Percentiles rank a stretch among this genome's conserved stretches.
These are phyloP conservation scores for Recurvomyces mirabilis DNA, from an alignment of 495 filamentous ascomycete genomes.

Conservation along the genomic window DNA sequence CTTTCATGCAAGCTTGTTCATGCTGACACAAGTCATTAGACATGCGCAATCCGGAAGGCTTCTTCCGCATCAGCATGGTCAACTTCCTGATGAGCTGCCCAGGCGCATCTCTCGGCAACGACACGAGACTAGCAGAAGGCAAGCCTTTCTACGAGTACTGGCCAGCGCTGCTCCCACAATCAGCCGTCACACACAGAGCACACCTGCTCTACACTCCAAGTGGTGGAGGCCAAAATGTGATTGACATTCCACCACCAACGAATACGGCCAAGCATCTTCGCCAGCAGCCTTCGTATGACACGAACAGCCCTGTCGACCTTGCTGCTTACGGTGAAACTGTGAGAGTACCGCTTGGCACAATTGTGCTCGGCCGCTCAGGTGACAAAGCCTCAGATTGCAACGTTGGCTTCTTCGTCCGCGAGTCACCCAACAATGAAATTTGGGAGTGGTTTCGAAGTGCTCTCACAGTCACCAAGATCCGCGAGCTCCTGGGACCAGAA, in stretches of 20 bases:
- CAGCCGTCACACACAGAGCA: slow-evolving; percentile 17
- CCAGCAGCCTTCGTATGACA: slow-evolving; percentile 22
- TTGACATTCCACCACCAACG: slow-evolving; percentile 14
- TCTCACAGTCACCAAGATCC: slow-evolving; percentile 26
- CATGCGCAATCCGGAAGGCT: slow-evolving; percentile 25
- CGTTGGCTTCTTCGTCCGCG: slow-evolving; percentile 24
- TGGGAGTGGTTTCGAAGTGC: slow-evolving; percentile 29
- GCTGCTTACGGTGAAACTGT: slow-evolving; percentile 18
- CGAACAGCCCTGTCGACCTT: slow-evolving; percentile 16
- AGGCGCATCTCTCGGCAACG: slow-evolving; percentile 10
- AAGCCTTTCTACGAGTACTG: slow-evolving; percentile 30
- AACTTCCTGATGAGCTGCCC: slow-evolving; percentile 22
- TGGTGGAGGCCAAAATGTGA: slow-evolving; percentile 2
- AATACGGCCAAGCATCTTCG: slow-evolving; percentile 17
- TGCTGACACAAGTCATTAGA: too few relatives aligned
- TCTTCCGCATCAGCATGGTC: slow-evolving; percentile 18
- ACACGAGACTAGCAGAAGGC: slow-evolving; percentile 25
- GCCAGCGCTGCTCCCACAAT: slow-evolving; percentile 23
- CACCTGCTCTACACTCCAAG: slow-evolving; percentile 14
- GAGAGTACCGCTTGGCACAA: slow-evolving; percentile 19
- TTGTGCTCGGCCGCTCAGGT: slow-evolving; percentile 23
- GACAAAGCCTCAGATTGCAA: slow-evolving; percentile 29
- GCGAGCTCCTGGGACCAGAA: slow-evolving; percentile 27
- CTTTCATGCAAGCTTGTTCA: too few relatives aligned
- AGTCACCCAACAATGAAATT: slow-evolving; percentile 23